phyloP scores from a whole-genome alignment of 495 filamentous ascomycete species.

The Penicillium egyptiacum region DNA sequence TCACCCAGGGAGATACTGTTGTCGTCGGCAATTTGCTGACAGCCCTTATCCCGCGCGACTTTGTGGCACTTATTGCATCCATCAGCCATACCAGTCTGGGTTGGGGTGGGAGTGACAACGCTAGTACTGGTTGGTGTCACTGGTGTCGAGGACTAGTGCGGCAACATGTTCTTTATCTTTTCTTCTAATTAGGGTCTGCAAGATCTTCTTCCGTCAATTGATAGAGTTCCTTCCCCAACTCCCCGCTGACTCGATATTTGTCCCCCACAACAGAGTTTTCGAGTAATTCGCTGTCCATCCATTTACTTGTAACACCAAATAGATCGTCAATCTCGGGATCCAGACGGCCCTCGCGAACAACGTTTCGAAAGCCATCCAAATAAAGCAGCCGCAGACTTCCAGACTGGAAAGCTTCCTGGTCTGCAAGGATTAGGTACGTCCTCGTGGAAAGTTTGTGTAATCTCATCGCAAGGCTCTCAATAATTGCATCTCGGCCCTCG shows the following conservation, averaged over 20 bases:
- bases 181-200: neutral
- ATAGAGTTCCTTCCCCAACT: constrained; percentile 12
- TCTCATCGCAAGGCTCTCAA: constrained; percentile 3
- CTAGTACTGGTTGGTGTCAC: no score
- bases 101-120: no score
- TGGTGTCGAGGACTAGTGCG: no score
- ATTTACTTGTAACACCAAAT: constrained; percentile 1
- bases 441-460: constrained; percentile 4
- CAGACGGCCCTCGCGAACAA: constrained; percentile 12
- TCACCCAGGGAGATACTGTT: no score
- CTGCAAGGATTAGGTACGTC: constrained; percentile 13
- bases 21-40: no score
- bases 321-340: constrained; percentile 10
- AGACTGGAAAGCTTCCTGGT: constrained; percentile 12
- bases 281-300: constrained; percentile 9
- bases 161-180: neutral
- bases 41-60: no score
- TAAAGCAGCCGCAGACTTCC: constrained; percentile 9
- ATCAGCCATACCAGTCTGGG: no score
- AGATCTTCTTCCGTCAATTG: constrained; percentile 11
- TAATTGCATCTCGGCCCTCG: constrained; percentile 3
- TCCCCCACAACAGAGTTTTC: constrained; percentile 9
- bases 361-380: constrained; percentile 11
- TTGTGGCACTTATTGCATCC: no score
- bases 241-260: constrained; percentile 13